Base-by-base conservation (phyloP, 768 basidiomycete genomes). In the Phanerodontia chrysosporium region DNA sequence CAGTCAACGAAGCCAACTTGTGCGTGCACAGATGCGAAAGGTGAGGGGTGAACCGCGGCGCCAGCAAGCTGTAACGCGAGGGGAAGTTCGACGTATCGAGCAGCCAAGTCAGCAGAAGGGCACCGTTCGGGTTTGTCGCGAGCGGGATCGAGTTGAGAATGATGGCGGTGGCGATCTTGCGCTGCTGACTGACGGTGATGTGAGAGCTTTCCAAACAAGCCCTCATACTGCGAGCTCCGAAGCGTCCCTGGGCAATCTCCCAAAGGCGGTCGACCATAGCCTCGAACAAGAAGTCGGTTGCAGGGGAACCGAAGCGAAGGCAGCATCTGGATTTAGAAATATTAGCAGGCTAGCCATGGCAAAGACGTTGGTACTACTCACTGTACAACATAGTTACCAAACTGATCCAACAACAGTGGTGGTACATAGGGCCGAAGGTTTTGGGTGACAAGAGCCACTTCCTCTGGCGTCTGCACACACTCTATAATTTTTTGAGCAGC, bases 401-500 rank as follows among this genome's bases (percentile, higher is more conserved):
- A 94, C 69, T 94, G 92, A 70, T 98, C 95, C 35, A 98, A 83
- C 42, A 98, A 83, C 21, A 99, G 80, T 10, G 97, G 94, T 46
- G 97, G 97, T 12, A 90, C 84, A 70, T 96, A 99, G 0, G 97
- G 87, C 59, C 91, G 79, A 60, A 99, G 74, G 69, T 96, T 90
- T 70, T 89, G 87, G 46, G 91, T 85, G 67, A 99, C 86, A 42
- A 96, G 73, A 6, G 79, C 80, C 56, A 95, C 82, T 71, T 99
- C 97, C 56, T 97, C 94, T 18, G 90, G 86, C 30, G 81, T 87
- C 58, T 87, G 83, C 45, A 95, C 91, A 62, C 94, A 96, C 75
- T 98, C 95, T 59, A 98, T 98, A 69, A 97, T 94, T 81, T 98
- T 98, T 74, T 99, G 97, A 2, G 95, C 95, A 2, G 96, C 96